These are phyloP conservation scores for Sclerotinia borealis DNA, from an alignment of 2,329 filamentous ascomycete species.

Conservation along the genomic window DNA sequence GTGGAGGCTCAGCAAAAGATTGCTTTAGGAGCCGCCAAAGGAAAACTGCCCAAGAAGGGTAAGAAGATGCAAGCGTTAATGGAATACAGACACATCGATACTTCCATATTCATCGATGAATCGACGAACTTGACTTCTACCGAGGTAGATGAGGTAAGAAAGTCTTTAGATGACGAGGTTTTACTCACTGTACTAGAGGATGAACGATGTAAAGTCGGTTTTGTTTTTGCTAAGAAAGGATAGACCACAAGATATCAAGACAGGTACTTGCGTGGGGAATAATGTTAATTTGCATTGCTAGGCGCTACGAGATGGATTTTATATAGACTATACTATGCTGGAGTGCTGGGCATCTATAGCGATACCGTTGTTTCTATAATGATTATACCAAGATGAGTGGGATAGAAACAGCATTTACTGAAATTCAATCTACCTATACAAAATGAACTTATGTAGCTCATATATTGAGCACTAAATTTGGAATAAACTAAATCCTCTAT, in stretches of 20 bases:
- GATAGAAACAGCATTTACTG: background rate
- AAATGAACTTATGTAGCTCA: background rate
- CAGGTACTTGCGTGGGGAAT: background rate
- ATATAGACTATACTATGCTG: background rate
- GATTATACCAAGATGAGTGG: background rate
- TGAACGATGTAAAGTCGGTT: conserved; percentile 37
- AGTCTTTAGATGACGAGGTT: conserved; percentile 43
- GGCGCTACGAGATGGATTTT: background rate
- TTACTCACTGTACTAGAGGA: conserved; percentile 44
- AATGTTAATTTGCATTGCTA: background rate
- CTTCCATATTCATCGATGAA: conserved; percentile 32
- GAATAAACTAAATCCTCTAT: background rate
- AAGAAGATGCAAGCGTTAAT: conserved; percentile 45
- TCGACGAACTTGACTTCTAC: conserved; percentile 30
- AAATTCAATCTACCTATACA: background rate
- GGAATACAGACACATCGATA: conserved; percentile 49
- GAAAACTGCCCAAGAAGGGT: conserved; percentile 29
- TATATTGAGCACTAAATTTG: background rate
- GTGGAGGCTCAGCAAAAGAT: conserved; percentile 40
- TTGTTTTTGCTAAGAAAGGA: conserved; percentile 41
- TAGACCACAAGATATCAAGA: conserved; percentile 1
- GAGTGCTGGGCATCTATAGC: background rate
- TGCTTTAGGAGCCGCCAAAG: conserved; percentile 32
- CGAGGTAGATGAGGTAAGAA: conserved; percentile 32
- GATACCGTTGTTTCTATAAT: background rate